A percentile compares a stretch with the other conserved stretches of the same genome.
These are phyloP conservation scores for Pseudopyricularia cyperi DNA, from an alignment of 2,329 filamentous ascomycete species.

Conservation along the genomic window DNA sequence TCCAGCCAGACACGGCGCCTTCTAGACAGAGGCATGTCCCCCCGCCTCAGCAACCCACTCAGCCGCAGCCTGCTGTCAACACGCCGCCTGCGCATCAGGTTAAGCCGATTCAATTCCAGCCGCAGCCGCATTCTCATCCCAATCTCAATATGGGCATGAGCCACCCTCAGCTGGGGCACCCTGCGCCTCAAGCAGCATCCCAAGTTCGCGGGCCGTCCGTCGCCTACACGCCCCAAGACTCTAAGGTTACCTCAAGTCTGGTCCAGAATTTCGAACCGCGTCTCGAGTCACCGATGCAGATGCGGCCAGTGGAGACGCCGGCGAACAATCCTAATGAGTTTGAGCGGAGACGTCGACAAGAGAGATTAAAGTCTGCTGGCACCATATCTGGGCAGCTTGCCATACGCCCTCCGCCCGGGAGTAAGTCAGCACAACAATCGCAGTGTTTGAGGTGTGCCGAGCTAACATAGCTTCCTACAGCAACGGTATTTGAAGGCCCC, in stretches of 20 bases:
- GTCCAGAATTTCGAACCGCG: constrained; percentile 60
- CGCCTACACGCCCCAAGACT: constrained; percentile 37
- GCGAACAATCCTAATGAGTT: constrained; percentile 61
- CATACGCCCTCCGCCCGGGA: constrained; percentile 35
- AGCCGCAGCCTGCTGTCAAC: constrained; percentile 15
- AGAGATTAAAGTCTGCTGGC: constrained; percentile 22
- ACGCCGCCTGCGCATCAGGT: constrained; percentile 10
- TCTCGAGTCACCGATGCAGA: constrained; percentile 43
- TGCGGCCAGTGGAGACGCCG: constrained; percentile 64
- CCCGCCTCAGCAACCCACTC: constrained; percentile 19
- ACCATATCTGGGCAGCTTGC: constrained; percentile 40
- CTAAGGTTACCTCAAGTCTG: constrained; percentile 43
- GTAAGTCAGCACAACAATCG: constrained; percentile 26
- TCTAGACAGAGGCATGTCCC: constrained; percentile 46
- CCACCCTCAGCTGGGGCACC: constrained; percentile 9
- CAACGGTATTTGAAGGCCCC: constrained; percentile 53
- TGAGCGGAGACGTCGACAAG: constrained; percentile 37
- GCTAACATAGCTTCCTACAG: constrained; percentile 13
- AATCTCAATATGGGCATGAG: constrained; percentile 8
- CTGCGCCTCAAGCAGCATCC: constrained; percentile 12
- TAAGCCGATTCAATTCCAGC: constrained; percentile 9
- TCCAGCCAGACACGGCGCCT: constrained; percentile 65
- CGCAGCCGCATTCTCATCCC: constrained; percentile 13
- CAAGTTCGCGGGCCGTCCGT: constrained; percentile 28
- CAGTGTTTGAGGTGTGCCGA: constrained; percentile 7